A percentile compares a stretch with the other conserved stretches of the same genome.
phyloP scores from a whole-genome alignment of 2,329 filamentous ascomycete genomes.

The Tolypocladium pustulatum region DNA sequence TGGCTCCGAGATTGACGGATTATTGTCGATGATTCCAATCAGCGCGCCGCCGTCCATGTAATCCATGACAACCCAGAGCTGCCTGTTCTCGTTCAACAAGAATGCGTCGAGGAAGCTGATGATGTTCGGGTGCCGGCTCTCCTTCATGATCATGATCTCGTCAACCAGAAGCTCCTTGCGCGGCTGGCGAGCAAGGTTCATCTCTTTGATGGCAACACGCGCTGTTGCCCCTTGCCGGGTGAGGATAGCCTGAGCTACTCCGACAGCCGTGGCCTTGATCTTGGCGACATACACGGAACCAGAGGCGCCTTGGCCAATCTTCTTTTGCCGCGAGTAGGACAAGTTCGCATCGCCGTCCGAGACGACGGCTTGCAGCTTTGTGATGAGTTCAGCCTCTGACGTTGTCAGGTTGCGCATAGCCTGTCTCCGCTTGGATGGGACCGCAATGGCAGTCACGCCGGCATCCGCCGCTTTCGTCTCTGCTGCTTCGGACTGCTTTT shows the following conservation, averaged over 20 bases:
- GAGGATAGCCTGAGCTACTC: constrained; percentile 69
- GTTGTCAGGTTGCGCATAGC: constrained; percentile 61
- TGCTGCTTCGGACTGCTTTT: constrained; percentile 12
- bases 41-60: constrained; percentile 98
- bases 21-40: constrained; percentile 98
- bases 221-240: constrained; percentile 69
- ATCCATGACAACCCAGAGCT: constrained; percentile 99
- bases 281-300: constrained; percentile 97
- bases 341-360: constrained; percentile 90
- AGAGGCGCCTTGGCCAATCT: constrained; percentile 96
- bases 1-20: constrained; percentile 83
- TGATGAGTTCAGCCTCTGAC: constrained; percentile 96
- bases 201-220: constrained; percentile 98
- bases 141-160: constrained; percentile 99
- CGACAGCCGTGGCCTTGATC: constrained; percentile 76
- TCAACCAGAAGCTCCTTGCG: constrained; percentile 98
- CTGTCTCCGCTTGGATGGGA: constrained; percentile 68
- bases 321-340: constrained; percentile 98
- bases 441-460: constrained; percentile 53
- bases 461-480: constrained; percentile 31
- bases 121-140: constrained; percentile 95
- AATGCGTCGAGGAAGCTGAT: constrained; percentile 98
- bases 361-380: constrained; percentile 84
- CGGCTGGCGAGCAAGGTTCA: constrained; percentile 96
- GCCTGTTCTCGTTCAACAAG: constrained; percentile 83